These are phyloP conservation scores for Fomes fomentarius DNA, from an alignment of 1,284 basidiomycete genomes.

Conservation along the genomic window DNA sequence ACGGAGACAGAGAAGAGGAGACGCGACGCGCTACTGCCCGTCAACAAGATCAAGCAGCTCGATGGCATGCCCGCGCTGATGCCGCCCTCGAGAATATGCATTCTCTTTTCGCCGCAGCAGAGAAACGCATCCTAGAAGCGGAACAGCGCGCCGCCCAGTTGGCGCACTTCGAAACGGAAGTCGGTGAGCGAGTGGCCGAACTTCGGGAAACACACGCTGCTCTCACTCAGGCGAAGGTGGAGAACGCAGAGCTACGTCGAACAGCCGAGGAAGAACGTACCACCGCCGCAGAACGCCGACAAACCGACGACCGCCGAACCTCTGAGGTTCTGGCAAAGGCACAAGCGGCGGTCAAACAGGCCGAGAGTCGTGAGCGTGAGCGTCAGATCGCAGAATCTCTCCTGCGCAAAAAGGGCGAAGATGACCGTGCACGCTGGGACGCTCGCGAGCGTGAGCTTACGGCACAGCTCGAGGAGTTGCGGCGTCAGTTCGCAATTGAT, in stretches of 20 bases:
- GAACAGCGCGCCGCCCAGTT: not conserved
- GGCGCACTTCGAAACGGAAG: not conserved
- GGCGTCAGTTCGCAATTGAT: too few relatives aligned
- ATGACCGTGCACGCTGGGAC: too few relatives aligned
- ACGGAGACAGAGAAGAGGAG: constrained; percentile 2
- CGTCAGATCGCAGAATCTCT: too few relatives aligned
- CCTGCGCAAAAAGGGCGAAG: too few relatives aligned
- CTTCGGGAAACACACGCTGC: not conserved
- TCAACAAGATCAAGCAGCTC: constrained; percentile 2
- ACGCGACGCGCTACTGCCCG: not conserved
- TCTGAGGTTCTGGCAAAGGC: too few relatives aligned
- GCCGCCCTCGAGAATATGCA: not conserved
- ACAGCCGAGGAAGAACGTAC: too few relatives aligned
- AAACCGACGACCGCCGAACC: too few relatives aligned
- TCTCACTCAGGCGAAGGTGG: not conserved
- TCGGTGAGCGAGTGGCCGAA: not conserved
- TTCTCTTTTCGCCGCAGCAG: not conserved
- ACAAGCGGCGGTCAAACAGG: too few relatives aligned
- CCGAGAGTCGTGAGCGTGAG: too few relatives aligned
- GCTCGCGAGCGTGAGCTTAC: too few relatives aligned
- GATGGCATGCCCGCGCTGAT: constrained; percentile 12
- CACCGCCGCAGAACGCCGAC: too few relatives aligned
- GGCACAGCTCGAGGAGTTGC: too few relatives aligned
- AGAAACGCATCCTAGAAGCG: not conserved
- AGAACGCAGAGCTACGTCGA: constrained; percentile 2